Base-by-base conservation (phyloP, 2,329 filamentous ascomycete species). In the Cercospora beticola region DNA sequence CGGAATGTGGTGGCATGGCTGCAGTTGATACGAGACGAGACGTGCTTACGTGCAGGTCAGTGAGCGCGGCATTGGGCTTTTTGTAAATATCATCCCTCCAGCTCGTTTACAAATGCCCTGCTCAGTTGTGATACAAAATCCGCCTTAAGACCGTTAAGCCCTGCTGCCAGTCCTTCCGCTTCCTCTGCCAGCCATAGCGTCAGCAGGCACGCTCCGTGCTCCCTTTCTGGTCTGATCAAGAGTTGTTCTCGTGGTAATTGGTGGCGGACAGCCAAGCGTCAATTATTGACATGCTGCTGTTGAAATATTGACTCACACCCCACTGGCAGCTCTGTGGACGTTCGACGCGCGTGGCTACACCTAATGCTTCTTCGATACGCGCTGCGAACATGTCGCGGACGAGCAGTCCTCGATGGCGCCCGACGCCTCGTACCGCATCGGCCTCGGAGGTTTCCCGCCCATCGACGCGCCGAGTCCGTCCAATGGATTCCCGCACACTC, bases 1-100 rank as follows among this genome's bases (percentile, higher is more conserved):
- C 80, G 10, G 69, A 69, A 3, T 23, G 5, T 16, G 59, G 40
- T 36, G 61, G 18, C 58, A 63, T 63, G 23, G 54, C 52, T 30
- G 49, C 49, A 56, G 21, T 16, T 30, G 23, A 56, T 14, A 21
- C n/a, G 26, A 26, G 18, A 16, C 14, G 31, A 31, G 46, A 56
- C 43, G 61, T 26, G 18, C 23, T 43, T n/a, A n/a, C 46, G 46
- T 14, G 21, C 18, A 21, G 18, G 16, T 52, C 12, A 26, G 46
- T 7, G 21, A n/a, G 49, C 21, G 10, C 18, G 21, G 21, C 49
- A 14, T 14, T 54, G 49, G 23, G 21, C 46, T 26, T 12, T 16
- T 43, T 43, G 49, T 28, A 8, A 7, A 54, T 3, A 4, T 23
- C 18, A 28, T 54, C 12, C 49, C 18, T 54, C 6, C 18, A 14